Evolutionary conservation across 306 rosid genomes (phyloP).

Genomic region (Astragalus membranaceus): DNA sequence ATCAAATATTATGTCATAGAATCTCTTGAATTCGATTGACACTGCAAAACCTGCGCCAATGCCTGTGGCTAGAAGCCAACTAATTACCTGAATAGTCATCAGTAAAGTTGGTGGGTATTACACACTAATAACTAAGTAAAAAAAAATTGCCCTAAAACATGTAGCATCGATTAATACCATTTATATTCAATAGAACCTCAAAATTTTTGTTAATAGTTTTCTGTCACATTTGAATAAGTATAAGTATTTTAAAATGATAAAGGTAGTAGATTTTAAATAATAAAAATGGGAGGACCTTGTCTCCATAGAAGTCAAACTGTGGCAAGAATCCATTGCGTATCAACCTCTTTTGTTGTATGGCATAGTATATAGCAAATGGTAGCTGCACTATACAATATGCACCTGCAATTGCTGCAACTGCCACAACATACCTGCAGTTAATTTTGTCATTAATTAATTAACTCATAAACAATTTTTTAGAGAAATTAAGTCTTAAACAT

Average conservation of each 20-base stretch:
- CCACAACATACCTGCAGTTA: slow-evolving; percentile 31
- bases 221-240: too few species aligned
- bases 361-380: slow-evolving; percentile 41
- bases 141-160: too few species aligned
- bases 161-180: too few species aligned
- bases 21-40: slow-evolving; percentile 22
- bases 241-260: too few species aligned
- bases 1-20: not conserved
- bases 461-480: not conserved
- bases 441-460: not conserved
- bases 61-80: slow-evolving; percentile 37
- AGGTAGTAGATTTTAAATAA: too few species aligned
- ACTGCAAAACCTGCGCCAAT: slow-evolving; percentile 45
- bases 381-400: slow-evolving; percentile 43
- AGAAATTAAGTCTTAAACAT: not conserved
- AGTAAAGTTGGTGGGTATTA: too few species aligned
- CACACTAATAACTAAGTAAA: too few species aligned
- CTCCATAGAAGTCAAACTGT: slow-evolving; percentile 51
- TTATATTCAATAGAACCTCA: too few species aligned
- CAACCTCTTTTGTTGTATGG: slow-evolving; percentile 29
- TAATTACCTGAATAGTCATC: slow-evolving; percentile 8
- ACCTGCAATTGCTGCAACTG: slow-evolving; percentile 35
- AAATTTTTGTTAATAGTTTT: too few species aligned
- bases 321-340: slow-evolving; percentile 33
- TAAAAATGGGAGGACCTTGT: slow-evolving; percentile 28